These are phyloP conservation scores for Trichoderma citrinoviride DNA, from an alignment of 2,329 filamentous ascomycete species.

Conservation along the genomic window DNA sequence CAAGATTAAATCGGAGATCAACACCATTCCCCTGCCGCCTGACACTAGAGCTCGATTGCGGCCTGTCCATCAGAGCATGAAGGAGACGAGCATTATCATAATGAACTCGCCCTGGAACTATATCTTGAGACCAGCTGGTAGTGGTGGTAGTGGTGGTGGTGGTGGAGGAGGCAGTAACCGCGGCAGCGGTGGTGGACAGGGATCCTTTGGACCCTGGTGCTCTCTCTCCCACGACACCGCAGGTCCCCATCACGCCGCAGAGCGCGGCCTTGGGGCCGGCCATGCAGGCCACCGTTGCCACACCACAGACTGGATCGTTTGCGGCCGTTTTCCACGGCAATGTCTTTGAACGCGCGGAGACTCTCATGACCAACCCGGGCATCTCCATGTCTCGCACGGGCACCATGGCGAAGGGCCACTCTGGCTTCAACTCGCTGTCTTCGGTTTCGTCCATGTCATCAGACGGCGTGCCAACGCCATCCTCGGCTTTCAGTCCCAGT, in stretches of 20 bases:
- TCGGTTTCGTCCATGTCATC: slow-evolving; percentile 44
- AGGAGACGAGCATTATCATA: slow-evolving; percentile 75
- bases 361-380: slow-evolving; percentile 56
- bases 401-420: slow-evolving; percentile 44
- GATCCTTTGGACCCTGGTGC: slow-evolving; percentile 10
- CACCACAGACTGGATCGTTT: slow-evolving; percentile 58
- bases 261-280: slow-evolving; percentile 87
- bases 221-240: slow-evolving; percentile 25
- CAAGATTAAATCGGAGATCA: slow-evolving; percentile 56
- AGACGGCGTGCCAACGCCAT: slow-evolving; percentile 35
- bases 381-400: slow-evolving; percentile 56
- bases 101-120: slow-evolving; percentile 57
- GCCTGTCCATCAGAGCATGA: slow-evolving; percentile 78
- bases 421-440: slow-evolving; percentile 40
- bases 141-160: background rate
- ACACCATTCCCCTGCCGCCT: slow-evolving; percentile 52
- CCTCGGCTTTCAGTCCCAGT: slow-evolving; percentile 34
- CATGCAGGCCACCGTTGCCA: slow-evolving; percentile 83
- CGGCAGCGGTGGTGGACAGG: background rate
- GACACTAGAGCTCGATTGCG: slow-evolving; percentile 73
- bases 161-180: too few species aligned
- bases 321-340: slow-evolving; percentile 54
- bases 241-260: slow-evolving; percentile 75
- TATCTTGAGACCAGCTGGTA: slow-evolving; percentile 33
- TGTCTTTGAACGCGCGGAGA: slow-evolving; percentile 60